These are phyloP conservation scores for Cercospora zeae-maydis DNA, from an alignment of 2,329 filamentous ascomycete genomes.

Conservation along the genomic window DNA sequence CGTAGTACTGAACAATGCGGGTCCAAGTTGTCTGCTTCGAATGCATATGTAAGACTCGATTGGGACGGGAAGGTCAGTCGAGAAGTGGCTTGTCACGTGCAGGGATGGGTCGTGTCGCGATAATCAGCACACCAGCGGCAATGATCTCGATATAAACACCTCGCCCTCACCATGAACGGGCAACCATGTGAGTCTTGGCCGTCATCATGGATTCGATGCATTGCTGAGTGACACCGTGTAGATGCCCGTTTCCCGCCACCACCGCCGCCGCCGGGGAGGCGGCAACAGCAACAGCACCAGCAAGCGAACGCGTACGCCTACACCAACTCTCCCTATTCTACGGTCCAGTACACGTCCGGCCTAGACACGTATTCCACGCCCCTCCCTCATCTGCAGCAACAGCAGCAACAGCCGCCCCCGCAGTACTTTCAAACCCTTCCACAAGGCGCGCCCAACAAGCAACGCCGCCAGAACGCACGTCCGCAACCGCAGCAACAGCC, in stretches of 20 bases:
- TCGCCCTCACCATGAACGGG: neutral
- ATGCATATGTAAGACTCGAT: neutral
- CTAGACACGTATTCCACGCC: neutral
- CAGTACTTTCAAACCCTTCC: conserved; percentile 20
- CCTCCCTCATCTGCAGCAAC: conserved; percentile 7
- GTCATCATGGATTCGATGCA: neutral
- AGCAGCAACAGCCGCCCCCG: conserved; percentile 13
- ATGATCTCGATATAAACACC: neutral
- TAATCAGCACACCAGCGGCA: conserved; percentile 9
- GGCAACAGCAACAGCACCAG: conserved; percentile 17
- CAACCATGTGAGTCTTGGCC: conserved; percentile 6
- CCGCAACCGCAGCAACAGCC: conserved; percentile 18
- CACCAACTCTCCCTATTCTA: neutral
- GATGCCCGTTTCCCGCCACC: neutral
- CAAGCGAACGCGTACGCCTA: neutral
- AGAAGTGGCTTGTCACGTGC: neutral
- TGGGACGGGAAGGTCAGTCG: neutral
- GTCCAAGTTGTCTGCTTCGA: neutral
- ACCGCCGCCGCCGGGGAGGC: conserved; percentile 4
- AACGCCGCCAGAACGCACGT: conserved; percentile 17
- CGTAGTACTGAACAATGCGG: no score
- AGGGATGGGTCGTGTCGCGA: neutral
- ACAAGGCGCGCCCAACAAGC: conserved; percentile 11
- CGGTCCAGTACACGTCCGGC: neutral
- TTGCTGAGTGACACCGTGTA: neutral